A percentile compares a stretch with the other conserved stretches of the same genome.
These are phyloP conservation scores for Mrakia blollopis DNA, from an alignment of 768 basidiomycete species.

Conservation along the genomic window DNA sequence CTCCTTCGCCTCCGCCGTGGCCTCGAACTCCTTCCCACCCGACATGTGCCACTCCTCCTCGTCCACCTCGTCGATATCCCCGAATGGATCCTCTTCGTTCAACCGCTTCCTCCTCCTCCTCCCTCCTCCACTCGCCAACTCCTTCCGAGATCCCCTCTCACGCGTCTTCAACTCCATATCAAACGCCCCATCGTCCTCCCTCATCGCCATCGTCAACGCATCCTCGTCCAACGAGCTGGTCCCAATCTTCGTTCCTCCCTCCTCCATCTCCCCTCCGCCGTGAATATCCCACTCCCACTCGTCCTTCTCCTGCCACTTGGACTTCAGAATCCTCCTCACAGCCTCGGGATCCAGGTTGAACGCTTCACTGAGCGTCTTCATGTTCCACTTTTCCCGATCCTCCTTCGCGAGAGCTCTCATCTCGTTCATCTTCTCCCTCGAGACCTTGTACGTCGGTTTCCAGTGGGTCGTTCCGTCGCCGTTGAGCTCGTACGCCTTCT, in stretches of 20 bases:
- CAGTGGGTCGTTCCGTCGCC: conserved; percentile 3
- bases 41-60: background rate
- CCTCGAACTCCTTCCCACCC: background rate
- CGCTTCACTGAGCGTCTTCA: background rate
- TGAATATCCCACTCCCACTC: background rate
- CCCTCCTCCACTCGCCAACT: background rate
- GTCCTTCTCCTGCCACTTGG: conserved; percentile 7
- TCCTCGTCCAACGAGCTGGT: background rate
- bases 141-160: too few relatives aligned
- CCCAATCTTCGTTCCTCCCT: background rate
- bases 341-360: background rate
- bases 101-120: background rate
- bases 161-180: background rate
- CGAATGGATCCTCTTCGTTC: conserved; percentile 9
- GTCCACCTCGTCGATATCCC: conserved; percentile 21
- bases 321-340: background rate
- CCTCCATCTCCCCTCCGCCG: background rate
- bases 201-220: background rate
- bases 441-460: background rate
- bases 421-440: conserved; percentile 8
- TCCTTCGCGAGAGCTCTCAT: background rate
- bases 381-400: background rate
- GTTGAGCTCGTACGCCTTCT: background rate
- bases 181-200: background rate
- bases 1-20: background rate